A percentile compares a stretch with the other conserved stretches of the same genome.
These are phyloP conservation scores for Vachellia pachyceras DNA, from an alignment of 306 rosid species.

Conservation along the genomic window DNA sequence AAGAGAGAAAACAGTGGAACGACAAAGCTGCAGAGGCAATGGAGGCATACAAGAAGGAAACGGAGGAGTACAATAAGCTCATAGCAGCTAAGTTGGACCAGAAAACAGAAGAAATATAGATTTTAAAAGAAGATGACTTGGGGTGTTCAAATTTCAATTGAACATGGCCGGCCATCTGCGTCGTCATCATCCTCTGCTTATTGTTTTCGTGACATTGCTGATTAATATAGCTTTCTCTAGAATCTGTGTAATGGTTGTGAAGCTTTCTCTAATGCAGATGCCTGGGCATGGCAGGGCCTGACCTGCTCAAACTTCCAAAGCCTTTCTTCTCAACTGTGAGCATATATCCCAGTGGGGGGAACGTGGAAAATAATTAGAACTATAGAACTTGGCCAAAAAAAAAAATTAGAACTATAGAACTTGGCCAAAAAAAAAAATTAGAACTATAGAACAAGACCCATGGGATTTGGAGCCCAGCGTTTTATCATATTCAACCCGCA, in stretches of 20 bases:
- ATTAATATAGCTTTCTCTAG: too few species aligned
- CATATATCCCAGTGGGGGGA: too few species aligned
- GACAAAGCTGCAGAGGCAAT: slow-evolving; percentile 79
- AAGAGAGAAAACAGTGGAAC: too few species aligned
- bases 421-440: too few species aligned
- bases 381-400: too few species aligned
- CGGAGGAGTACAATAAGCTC: slow-evolving; percentile 72
- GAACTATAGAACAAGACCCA: not conserved
- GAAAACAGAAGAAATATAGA: not conserved
- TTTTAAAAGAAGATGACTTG: not conserved
- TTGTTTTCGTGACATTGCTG: not conserved
- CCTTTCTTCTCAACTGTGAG: too few species aligned
- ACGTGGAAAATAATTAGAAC: too few species aligned
- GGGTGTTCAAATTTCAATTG: slow-evolving; percentile 59
- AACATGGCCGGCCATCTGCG: slow-evolving; percentile 12
- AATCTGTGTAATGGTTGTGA: too few species aligned
- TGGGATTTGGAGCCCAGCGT: not conserved
- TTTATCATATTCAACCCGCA: not conserved
- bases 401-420: too few species aligned
- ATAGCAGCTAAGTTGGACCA: slow-evolving; percentile 40
- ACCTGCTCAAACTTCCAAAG: too few species aligned
- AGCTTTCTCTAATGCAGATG: too few species aligned
- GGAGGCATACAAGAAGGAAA: slow-evolving; percentile 80
- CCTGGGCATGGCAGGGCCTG: too few species aligned
- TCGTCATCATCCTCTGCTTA: not conserved